Base-by-base conservation (phyloP, 371 early-diverging fungal genomes). In the Cokeromyces recurvatus region DNA sequence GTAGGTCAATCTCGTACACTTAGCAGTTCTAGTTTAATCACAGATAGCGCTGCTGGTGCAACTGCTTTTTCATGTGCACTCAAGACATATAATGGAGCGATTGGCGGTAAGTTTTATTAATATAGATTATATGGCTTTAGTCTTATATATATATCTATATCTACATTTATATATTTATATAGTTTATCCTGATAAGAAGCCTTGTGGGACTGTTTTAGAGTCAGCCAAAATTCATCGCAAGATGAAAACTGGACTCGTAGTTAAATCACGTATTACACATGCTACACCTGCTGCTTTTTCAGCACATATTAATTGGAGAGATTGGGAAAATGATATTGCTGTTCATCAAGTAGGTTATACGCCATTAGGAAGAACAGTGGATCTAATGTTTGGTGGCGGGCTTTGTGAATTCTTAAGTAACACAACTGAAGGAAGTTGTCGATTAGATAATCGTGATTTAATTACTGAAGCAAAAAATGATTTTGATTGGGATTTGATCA, bases 11-110 rank as follows among this genome's bases (percentile, higher is more conserved):
- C 89, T 21, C 78, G 96, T 16, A 97, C 96, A 2, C 72, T 88
- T n/a, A 90, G 90, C 43, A 82, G 83, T 21, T 66, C 71, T 40
- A 85, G 86, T 56, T 68, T 91, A 23, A 79, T 97, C 6, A 95
- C 98, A 1, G 98, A 97, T 66, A 92, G 92, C 27, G 98, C 96
- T 9, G 95, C 98, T 11, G 98, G 95, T 3, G 98, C 96, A 1
- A 95, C 95, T 0, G 95, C 94, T 0, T 94, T 90, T 65, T 63
- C 91, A 0, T 94, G 94, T 59, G 87, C 66, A 3, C 21, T 78
- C 9, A 94, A 94, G 71, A 74, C 91, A 0, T 92, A 88, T 71
- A 94, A 95, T 58, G 90, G 85, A 6, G 97, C 94, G 4, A 88
- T 94, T 50, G 90, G 74, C 39, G 51, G 51, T 45, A 44, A 40